phyloP scores from a whole-genome alignment of 1,284 basidiomycete genomes.

The Xerocomus amazonicus region DNA sequence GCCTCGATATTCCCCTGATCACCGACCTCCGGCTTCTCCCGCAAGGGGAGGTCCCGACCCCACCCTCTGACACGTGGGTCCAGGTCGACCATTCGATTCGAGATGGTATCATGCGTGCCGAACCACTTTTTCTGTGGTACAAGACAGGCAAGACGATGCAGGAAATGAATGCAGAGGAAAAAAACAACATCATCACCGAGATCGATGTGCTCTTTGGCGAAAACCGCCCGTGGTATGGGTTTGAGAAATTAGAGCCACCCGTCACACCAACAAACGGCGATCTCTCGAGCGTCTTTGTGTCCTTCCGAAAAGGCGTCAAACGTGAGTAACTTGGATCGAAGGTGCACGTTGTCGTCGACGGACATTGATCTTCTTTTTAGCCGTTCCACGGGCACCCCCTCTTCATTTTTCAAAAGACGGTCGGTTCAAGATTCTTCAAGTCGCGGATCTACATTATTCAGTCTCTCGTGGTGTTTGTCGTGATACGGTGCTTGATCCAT shows the following conservation, averaged over 20 bases:
- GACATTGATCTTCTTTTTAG: slow-evolving; percentile 33
- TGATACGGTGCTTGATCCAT: slow-evolving; percentile 57
- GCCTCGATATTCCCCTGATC: slow-evolving; percentile 70
- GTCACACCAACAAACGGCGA: slow-evolving; percentile 42
- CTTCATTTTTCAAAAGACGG: slow-evolving; percentile 81
- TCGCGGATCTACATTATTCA: slow-evolving; percentile 88
- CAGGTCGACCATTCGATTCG: slow-evolving; percentile 55
- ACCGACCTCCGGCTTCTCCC: slow-evolving; percentile 59
- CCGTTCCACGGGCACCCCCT: slow-evolving; percentile 63
- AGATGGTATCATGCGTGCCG: slow-evolving; percentile 49
- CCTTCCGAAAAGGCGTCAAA: slow-evolving; percentile 62
- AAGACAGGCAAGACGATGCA: slow-evolving; percentile 57
- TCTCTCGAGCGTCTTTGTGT: slow-evolving; percentile 54
- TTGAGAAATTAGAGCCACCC: slow-evolving; percentile 63
- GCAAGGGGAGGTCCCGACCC: slow-evolving; percentile 45
- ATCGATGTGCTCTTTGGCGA: slow-evolving; percentile 84
- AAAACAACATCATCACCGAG: slow-evolving; percentile 73
- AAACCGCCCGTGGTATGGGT: slow-evolving; percentile 79
- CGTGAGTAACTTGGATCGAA: slow-evolving; percentile 38
- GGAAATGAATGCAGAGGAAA: slow-evolving; percentile 57
- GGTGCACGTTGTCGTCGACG: not conserved
- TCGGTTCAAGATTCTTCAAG: slow-evolving; percentile 84
- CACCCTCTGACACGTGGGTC: slow-evolving; percentile 48
- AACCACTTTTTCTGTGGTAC: slow-evolving; percentile 73
- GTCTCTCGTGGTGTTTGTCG: slow-evolving; percentile 70